Base-by-base conservation (phyloP, 163 green algal species). In the Scenedesmus sp. region DNA sequence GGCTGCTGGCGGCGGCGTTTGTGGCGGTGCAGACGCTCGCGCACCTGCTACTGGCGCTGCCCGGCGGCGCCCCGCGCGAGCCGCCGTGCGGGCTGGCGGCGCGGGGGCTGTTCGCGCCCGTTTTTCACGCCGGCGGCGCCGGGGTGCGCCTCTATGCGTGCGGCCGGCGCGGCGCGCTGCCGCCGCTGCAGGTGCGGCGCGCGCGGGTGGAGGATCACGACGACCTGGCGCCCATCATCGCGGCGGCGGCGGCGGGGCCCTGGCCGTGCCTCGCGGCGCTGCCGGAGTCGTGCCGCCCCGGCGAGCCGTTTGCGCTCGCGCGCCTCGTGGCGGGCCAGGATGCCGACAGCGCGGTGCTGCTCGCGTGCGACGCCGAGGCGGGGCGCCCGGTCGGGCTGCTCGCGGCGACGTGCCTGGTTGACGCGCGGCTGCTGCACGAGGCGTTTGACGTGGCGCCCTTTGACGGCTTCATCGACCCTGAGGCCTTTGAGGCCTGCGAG, bases 231-330 rank as follows among this genome's bases (percentile, higher is more conserved):
- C 63, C 74, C 2, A 51, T 80, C 17, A 17, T 81, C 28, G 34
- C 53, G 28, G 48, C 48, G 44, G 74, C 51, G 47, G 74, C 51
- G 42, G 62, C 63, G 3, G 53, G 48, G 45, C 33, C 60, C 29
- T 87, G 75, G 53, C 84, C 84, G 6, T 78, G 67, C 20, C 63
- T 92, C 4, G 76, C 87, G 31, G 60, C 86, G 58, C 84, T 94
- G 34, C 87, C 89, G 4, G 83, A 85, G 58, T 81, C 50, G 62
- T 85, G 78, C 62, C 64, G 65, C 6, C 78, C 83, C 3, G 67
- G 83, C 0, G 78, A 90, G 81, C 74, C 90, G 4, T 94, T 90
- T 82, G 89, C 89, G 22, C 84, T 94, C n/a, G 88, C 88, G 11
- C 67, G 85, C 0, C 66, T 94, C 1, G 89, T 94, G 42, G 58